Conservation (phyloP, 2,329 filamentous ascomycete species). For the Ophiosphaerella narmari region DNA sequence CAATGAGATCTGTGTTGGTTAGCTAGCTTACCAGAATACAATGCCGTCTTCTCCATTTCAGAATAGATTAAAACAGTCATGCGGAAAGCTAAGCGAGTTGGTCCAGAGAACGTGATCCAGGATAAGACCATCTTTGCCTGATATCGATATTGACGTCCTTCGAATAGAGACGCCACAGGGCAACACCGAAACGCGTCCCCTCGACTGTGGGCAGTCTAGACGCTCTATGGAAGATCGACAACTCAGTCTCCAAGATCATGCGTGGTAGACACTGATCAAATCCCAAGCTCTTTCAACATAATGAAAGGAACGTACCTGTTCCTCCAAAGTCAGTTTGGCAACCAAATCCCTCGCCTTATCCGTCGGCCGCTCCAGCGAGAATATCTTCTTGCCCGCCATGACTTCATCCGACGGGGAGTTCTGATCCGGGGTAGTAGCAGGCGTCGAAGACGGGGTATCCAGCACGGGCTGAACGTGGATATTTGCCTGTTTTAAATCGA, state of each 20-base stretch:
- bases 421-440: slow-evolving; percentile 34
- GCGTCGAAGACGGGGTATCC: slow-evolving; percentile 34
- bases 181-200: neutral
- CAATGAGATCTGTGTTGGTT: slow-evolving; percentile 41
- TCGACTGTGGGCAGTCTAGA: neutral
- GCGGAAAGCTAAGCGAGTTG: slow-evolving; percentile 8
- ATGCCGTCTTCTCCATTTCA: slow-evolving; percentile 7
- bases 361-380: slow-evolving; percentile 36
- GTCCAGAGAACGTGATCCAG: neutral
- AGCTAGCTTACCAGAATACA: slow-evolving; percentile 17
- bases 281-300: slow-evolving; percentile 9
- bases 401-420: slow-evolving; percentile 25
- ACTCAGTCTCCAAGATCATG: too few relatives aligned
- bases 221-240: too few relatives aligned
- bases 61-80: slow-evolving; percentile 13
- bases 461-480: slow-evolving; percentile 37
- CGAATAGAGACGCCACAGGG: neutral
- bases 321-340: slow-evolving; percentile 43
- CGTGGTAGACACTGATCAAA: neutral
- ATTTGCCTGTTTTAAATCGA: slow-evolving; percentile 40
- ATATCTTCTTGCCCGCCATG: slow-evolving; percentile 43
- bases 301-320: slow-evolving; percentile 41
- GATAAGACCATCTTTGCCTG: neutral
- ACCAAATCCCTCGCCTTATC: slow-evolving; percentile 43
- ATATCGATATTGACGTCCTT: slow-evolving; percentile 1